Evolutionary conservation across 306 rosid species (phyloP).

Genomic region (Vachellia pachyceras): DNA sequence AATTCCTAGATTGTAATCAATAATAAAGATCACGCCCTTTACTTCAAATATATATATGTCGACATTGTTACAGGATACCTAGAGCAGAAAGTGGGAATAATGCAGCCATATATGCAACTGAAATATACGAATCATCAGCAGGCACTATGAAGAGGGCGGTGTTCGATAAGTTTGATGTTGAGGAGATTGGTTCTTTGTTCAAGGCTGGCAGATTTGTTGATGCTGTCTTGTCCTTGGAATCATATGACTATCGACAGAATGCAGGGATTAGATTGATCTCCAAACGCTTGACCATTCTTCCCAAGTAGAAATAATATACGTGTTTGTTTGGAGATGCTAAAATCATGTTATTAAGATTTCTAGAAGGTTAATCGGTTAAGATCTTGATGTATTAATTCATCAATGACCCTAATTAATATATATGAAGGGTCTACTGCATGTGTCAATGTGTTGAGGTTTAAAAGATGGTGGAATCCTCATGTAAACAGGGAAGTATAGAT

Average conservation of each 20-base stretch:
- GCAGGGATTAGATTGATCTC: constrained; percentile 90
- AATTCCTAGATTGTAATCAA: too few relatives aligned
- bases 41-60: constrained; percentile 15
- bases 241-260: constrained; percentile 76
- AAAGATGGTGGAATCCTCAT: too few relatives aligned
- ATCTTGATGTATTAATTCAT: too few relatives aligned
- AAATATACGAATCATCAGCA: constrained; percentile 64
- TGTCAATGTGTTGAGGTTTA: too few relatives aligned
- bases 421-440: too few relatives aligned
- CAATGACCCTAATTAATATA: too few relatives aligned
- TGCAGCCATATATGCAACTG: constrained; percentile 68
- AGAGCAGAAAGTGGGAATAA: constrained; percentile 51
- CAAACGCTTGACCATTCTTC: constrained; percentile 71
- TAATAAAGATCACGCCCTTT: neutral
- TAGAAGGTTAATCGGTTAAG: too few relatives aligned
- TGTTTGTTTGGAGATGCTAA: too few relatives aligned
- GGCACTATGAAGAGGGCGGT: constrained; percentile 60
- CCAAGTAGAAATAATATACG: constrained; percentile 41
- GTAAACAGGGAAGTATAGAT: too few relatives aligned
- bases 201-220: constrained; percentile 68
- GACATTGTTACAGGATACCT: constrained; percentile 65
- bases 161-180: constrained; percentile 72
- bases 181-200: constrained; percentile 70
- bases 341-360: too few relatives aligned
- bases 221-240: constrained; percentile 79